Conservation (phyloP, 768 basidiomycete genomes). For the Lactarius quietus region DNA sequence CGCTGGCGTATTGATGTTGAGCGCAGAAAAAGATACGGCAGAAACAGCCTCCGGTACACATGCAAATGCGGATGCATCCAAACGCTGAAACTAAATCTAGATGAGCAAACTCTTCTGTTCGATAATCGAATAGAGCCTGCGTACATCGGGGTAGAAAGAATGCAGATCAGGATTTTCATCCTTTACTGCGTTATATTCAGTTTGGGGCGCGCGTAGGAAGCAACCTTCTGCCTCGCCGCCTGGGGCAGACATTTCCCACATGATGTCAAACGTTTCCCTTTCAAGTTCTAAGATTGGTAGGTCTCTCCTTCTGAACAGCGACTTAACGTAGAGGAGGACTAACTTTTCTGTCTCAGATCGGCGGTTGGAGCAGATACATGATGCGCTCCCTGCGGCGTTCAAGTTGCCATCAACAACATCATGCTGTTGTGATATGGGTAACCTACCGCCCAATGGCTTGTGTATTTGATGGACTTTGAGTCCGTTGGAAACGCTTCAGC, state of each 20-base stretch:
- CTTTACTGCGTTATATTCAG: constrained; percentile 50
- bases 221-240: constrained; percentile 52
- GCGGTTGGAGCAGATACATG: constrained; percentile 60
- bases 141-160: constrained; percentile 36
- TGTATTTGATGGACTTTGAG: constrained; percentile 67
- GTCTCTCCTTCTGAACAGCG: neutral
- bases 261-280: constrained; percentile 64
- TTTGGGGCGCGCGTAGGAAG: constrained; percentile 62
- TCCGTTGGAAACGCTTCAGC: constrained; percentile 73
- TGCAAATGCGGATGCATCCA: constrained; percentile 40
- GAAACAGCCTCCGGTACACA: constrained; percentile 37
- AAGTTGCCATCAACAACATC: neutral
- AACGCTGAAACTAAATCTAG: constrained; percentile 36
- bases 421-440: neutral
- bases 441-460: constrained; percentile 80
- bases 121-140: constrained; percentile 1
- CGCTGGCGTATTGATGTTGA: constrained; percentile 61
- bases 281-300: constrained; percentile 50
- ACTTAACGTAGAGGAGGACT: constrained; percentile 21
- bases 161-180: constrained; percentile 38
- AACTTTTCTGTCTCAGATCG: constrained; percentile 49
- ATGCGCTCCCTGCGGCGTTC: constrained; percentile 73
- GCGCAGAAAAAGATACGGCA: constrained; percentile 59
- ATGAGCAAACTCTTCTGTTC: neutral
- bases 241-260: constrained; percentile 70